Base-by-base conservation (phyloP, 441 rosid species). In the Geranium incanum region DNA sequence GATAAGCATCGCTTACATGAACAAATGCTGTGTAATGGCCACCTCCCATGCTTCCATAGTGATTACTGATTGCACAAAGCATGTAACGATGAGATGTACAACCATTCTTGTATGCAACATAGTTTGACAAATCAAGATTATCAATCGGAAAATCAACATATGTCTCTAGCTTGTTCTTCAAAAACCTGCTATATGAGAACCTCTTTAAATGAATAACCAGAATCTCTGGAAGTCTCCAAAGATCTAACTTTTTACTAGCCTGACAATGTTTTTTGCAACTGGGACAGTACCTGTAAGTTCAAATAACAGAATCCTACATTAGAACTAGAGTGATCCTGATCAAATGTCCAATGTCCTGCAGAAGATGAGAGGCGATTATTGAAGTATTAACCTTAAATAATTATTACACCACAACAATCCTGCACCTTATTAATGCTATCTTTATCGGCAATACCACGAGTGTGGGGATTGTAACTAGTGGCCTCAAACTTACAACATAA, bases 1-100 rank as follows among this genome's bases (percentile, higher is more conserved):
- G 38, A 38, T n/a, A n/a, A 36, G 55, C 67, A 38, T 15, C 69
- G 79, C 95, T 87, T 84, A 89, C 95, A 77, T 86, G 95, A 71
- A 89, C 90, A 84, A 85, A 89, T 52, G 95, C 92, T 60, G 95
- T 89, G 80, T 89, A 89, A 79, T 87, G 95, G 77, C 95, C 95
- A 78, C 89, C 89, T 77, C 95, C 90, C 92, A 89, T 86, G 84
- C 87, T 85, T 63, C 95, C 95, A 18, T 85, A 86, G 80, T 89
- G 95, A 83, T 89, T 89, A 72, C 95, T 89, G 70, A 87, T 79
- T 0, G 95, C 92, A 82, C 86, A 89, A 68, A 89, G 95, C 84
- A 82, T 85, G 82, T 89, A 89, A 3, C 78, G 89, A 68, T 80
- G 72, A 68, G 89, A 84, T 65, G 71, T 74, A 71, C 76, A 70